These are phyloP conservation scores for Penicillium polonicum DNA, from an alignment of 2,329 filamentous ascomycete species.

Conservation along the genomic window DNA sequence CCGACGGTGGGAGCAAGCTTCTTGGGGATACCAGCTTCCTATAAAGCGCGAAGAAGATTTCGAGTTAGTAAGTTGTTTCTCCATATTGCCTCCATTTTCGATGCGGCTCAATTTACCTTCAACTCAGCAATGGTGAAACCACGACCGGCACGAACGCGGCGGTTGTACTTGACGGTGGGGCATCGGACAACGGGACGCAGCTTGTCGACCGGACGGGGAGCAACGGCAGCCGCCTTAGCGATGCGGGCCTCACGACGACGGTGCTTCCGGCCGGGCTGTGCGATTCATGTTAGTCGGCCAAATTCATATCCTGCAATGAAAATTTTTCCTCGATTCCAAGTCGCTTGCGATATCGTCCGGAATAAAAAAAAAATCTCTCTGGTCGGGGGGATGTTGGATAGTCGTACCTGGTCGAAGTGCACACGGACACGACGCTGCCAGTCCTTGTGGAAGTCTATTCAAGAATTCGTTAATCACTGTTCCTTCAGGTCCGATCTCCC, in stretches of 20 bases:
- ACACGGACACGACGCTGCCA: constrained; percentile 98
- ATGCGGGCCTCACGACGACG: constrained; percentile 86
- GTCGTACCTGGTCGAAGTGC: constrained; percentile 98
- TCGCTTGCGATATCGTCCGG: constrained; percentile 20
- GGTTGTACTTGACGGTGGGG: constrained; percentile 99
- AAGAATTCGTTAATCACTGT: constrained; percentile 30
- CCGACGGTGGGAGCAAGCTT: constrained; percentile 94
- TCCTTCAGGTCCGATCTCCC: constrained; percentile 21
- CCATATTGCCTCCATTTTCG: background rate
- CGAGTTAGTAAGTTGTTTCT: constrained; percentile 8
- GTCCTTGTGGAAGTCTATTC: constrained; percentile 95
- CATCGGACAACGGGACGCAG: constrained; percentile 95
- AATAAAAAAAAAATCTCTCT: constrained; percentile 9
- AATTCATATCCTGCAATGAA: constrained; percentile 11
- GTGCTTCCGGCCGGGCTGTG: constrained; percentile 92
- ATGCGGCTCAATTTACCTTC: constrained; percentile 66
- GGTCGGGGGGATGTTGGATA: constrained; percentile 29
- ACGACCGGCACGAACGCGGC: constrained; percentile 90
- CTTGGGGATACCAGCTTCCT: constrained; percentile 95
- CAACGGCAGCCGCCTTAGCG: constrained; percentile 91
- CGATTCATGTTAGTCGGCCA: constrained; percentile 36
- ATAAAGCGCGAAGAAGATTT: constrained; percentile 24
- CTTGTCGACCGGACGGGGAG: constrained; percentile 95
- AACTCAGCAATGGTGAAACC: constrained; percentile 97
- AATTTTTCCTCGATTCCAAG: constrained; percentile 17